Base-by-base conservation (phyloP, 768 basidiomycete species). In the Leccinum barrowsii region DNA sequence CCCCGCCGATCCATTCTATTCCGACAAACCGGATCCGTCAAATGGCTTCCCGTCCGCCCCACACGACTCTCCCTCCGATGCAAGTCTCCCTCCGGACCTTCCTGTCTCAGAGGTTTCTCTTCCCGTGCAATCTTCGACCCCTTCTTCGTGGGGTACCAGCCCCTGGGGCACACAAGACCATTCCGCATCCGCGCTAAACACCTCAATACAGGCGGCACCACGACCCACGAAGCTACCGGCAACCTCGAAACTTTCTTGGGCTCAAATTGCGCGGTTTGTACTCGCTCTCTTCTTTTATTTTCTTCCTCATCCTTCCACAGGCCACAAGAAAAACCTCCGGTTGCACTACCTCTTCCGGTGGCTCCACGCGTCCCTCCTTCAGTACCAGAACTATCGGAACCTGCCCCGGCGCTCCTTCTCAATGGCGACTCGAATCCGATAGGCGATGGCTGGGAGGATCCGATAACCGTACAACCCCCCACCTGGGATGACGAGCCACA, bases 191-290 rank as follows among this genome's bases (percentile, higher is more conserved):
- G 62, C 56, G 12, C 32, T 59, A 48, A 47, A 61, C 24, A 66
- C 74, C n/a, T 56, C 72, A 19, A 68, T 60, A 60, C 52, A 62
- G 3, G 58, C 40, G 11, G 30, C 63, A 7, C 52, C 44, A 60
- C 62, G 79, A 74, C 62, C 71, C 65, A 57, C 63, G 13, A 89
- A 85, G 74, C 77, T 82, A 11, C 87, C 89, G 46, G 84, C 87
- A 28, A 87, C 82, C 12, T 85, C 88, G 7, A 90, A 91, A 76
- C 73, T 89, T 59, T 92, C 91, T 35, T 93, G 90, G 90, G 91
- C 91, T 7, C 88, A 93, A 66, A 79, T 93, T 69, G 90, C 91
- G 61, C 79, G 86, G 90, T 57, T 34, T 26, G 55, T 37, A 28
- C 60, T 21, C 15, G 0, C 59, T 24, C 26, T 26, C 26, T 5